Conservation (phyloP, 1,139 yeast genomes). For the Debaryomyces robertsiae region DNA sequence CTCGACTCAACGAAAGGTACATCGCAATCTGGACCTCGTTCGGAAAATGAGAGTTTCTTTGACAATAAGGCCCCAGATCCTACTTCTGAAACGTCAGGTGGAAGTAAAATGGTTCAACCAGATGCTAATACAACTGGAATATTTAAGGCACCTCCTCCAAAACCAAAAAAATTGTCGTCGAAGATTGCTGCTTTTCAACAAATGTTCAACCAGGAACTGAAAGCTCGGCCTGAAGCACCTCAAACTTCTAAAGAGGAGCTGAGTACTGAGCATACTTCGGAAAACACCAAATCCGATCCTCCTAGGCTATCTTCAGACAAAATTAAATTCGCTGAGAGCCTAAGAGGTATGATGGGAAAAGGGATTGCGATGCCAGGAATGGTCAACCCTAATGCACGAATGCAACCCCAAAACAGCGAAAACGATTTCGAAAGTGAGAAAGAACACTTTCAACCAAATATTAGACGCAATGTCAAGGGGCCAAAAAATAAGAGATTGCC, state of each 20-base stretch:
- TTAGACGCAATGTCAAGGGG: slow-evolving; percentile 54
- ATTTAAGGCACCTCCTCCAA: slow-evolving; percentile 61
- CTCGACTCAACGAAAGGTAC: background rate
- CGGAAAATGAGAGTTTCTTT: background rate
- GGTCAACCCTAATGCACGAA: slow-evolving; percentile 32
- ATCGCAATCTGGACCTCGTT: background rate
- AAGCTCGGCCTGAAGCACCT: slow-evolving; percentile 12
- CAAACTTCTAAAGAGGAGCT: slow-evolving; percentile 6
- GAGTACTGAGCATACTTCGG: slow-evolving; percentile 10
- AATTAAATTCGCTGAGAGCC: slow-evolving; percentile 52
- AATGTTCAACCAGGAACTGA: slow-evolving; percentile 48
- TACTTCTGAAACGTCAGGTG: background rate
- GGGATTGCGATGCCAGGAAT: slow-evolving; percentile 67
- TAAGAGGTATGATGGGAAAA: slow-evolving; percentile 59
- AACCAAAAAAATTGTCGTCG: slow-evolving; percentile 75
- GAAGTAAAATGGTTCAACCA: background rate
- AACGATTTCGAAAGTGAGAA: slow-evolving; percentile 31
- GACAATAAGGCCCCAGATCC: background rate
- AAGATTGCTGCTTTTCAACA: slow-evolving; percentile 81
- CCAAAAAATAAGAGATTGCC: slow-evolving; percentile 83
- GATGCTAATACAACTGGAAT: slow-evolving; percentile 8
- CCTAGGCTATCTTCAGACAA: slow-evolving; percentile 35
- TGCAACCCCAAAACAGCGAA: slow-evolving; percentile 11
- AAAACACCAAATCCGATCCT: slow-evolving; percentile 4
- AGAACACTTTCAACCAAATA: slow-evolving; percentile 24